phyloP scores from a whole-genome alignment of 2,329 filamentous ascomycete genomes.

The Cordyceps tenuipes region DNA sequence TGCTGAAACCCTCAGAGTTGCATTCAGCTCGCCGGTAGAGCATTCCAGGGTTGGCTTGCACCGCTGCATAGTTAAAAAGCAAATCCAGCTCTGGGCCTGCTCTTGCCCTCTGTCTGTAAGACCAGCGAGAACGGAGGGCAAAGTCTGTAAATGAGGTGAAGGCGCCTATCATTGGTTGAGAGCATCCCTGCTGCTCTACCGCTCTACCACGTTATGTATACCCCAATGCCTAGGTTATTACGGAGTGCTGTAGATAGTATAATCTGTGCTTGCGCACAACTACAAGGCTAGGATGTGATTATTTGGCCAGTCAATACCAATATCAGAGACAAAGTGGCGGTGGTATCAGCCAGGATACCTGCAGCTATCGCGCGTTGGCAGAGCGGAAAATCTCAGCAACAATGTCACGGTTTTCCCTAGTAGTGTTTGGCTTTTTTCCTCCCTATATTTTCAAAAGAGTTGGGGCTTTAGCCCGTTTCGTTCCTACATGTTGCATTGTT shows the following conservation, averaged over 20 bases:
- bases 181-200: background rate
- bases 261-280: background rate
- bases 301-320: background rate
- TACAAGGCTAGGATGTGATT: background rate
- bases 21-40: background rate
- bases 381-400: background rate
- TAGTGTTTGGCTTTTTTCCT: background rate
- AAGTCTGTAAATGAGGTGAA: background rate
- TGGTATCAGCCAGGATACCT: background rate
- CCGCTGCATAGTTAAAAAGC: slow-evolving; percentile 3
- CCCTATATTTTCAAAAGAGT: background rate
- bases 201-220: background rate
- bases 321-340: background rate
- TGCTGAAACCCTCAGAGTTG: background rate
- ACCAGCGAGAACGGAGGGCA: too few species aligned
- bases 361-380: background rate
- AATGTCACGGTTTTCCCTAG: background rate
- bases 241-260: too few species aligned
- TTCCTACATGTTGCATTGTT: background rate
- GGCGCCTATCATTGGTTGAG: background rate
- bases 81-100: background rate
- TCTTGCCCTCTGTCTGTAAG: too few species aligned
- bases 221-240: too few species aligned
- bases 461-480: background rate
- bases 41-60: background rate